Conservation (phyloP, 495 filamentous ascomycete species). For the Lasiosphaeris hirsuta region DNA sequence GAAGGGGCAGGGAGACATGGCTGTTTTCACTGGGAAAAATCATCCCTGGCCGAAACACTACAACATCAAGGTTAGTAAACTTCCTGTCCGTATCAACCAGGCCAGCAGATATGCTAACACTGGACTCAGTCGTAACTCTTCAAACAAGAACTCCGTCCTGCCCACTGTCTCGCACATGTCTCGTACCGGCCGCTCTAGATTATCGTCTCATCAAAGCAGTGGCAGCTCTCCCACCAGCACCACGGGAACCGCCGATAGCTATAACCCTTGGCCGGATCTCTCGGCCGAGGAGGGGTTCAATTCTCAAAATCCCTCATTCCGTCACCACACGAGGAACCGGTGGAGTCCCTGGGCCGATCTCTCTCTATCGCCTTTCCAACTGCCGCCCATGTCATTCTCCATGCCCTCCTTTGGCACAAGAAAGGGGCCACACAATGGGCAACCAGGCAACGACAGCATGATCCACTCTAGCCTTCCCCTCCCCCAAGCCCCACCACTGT, state of each 20-base stretch:
- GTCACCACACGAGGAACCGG: background rate
- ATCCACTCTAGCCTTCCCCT: too few species aligned
- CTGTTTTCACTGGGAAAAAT: conserved; percentile 4
- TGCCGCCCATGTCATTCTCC: too few species aligned
- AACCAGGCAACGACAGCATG: too few species aligned
- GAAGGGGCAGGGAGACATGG: conserved; percentile 9
- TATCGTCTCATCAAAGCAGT: background rate
- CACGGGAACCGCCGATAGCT: background rate
- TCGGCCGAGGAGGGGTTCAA: background rate
- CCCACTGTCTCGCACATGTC: conserved; percentile 14
- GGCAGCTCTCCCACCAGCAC: background rate
- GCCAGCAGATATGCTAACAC: background rate
- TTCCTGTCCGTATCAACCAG: background rate
- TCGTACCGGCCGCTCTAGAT: background rate
- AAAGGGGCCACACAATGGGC: too few species aligned
- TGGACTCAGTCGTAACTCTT: background rate
- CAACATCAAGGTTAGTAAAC: conserved; percentile 4
- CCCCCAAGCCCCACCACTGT: too few species aligned
- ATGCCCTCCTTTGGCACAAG: too few species aligned
- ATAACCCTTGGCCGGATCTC: conserved; percentile 27
- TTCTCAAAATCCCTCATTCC: background rate
- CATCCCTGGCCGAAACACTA: background rate
- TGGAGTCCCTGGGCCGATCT: background rate
- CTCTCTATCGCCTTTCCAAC: too few species aligned
- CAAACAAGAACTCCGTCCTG: conserved; percentile 16